These are phyloP conservation scores for Colletotrichum orbiculare DNA, from an alignment of 2,329 filamentous ascomycete species.

Conservation along the genomic window DNA sequence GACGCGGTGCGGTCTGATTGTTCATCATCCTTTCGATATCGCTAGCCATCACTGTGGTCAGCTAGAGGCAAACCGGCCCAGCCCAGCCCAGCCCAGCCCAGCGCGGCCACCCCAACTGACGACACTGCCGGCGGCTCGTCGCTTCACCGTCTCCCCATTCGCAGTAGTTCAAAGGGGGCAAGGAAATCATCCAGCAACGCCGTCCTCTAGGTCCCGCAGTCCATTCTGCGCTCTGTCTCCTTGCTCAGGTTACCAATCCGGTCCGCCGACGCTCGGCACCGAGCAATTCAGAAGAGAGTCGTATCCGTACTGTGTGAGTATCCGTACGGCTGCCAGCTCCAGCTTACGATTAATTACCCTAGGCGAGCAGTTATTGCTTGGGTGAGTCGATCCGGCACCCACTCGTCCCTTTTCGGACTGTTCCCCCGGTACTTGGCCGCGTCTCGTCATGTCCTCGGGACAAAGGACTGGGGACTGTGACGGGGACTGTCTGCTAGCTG, in stretches of 20 bases:
- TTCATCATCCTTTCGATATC: not conserved
- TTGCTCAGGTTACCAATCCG: too few relatives aligned
- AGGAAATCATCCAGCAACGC: too few relatives aligned
- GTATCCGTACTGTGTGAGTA: too few relatives aligned
- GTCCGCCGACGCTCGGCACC: too few relatives aligned
- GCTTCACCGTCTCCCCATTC: not conserved
- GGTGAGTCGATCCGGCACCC: slow-evolving; percentile 13
- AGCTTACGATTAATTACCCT: too few relatives aligned
- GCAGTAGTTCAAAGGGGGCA: too few relatives aligned
- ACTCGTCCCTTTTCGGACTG: slow-evolving; percentile 24
- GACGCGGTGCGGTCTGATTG: slow-evolving; percentile 5
- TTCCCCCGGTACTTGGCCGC: slow-evolving; percentile 25
- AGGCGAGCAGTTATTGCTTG: not conserved
- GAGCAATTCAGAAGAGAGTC: too few relatives aligned
- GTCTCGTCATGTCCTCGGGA: slow-evolving; percentile 32
- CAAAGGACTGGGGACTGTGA: slow-evolving; percentile 21
- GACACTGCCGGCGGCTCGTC: not conserved
- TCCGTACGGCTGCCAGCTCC: too few relatives aligned
- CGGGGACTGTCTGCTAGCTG: slow-evolving; percentile 17
- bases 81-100: not conserved
- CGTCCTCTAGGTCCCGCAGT: too few relatives aligned
- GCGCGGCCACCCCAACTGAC: too few relatives aligned
- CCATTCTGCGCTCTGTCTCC: too few relatives aligned
- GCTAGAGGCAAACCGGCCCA: slow-evolving; percentile 7
- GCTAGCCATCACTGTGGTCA: slow-evolving; percentile 8